phyloP scores from a whole-genome alignment of 2,329 filamentous ascomycete species.

The Thermoascus crustaceus region DNA sequence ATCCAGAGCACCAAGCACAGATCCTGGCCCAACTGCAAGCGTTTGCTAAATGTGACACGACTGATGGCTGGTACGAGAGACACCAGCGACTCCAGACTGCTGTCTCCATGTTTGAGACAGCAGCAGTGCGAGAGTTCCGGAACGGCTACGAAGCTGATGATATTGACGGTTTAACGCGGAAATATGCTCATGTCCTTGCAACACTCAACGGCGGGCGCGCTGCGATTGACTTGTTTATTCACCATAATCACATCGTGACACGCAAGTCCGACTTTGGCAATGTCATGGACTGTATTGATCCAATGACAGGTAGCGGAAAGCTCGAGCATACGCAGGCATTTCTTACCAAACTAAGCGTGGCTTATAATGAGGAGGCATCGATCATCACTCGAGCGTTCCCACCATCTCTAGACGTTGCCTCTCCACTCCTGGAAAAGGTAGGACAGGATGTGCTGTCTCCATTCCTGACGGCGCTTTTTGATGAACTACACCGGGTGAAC shows the following conservation, averaged over 20 bases:
- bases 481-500: slow-evolving; percentile 72
- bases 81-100: slow-evolving; percentile 66
- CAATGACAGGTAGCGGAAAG: slow-evolving; percentile 58
- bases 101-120: slow-evolving; percentile 78
- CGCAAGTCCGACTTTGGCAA: slow-evolving; percentile 64
- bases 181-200: slow-evolving; percentile 79
- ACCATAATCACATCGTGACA: slow-evolving; percentile 77
- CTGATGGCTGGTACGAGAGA: slow-evolving; percentile 62
- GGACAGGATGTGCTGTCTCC: slow-evolving; percentile 75
- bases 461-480: slow-evolving; percentile 76
- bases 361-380: slow-evolving; percentile 72
- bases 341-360: slow-evolving; percentile 64
- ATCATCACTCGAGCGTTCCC: slow-evolving; percentile 80
- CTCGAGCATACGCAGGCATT: slow-evolving; percentile 75
- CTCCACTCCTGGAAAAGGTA: slow-evolving; percentile 71
- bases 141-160: slow-evolving; percentile 85
- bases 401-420: slow-evolving; percentile 59
- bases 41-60: slow-evolving; percentile 75
- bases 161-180: slow-evolving; percentile 77
- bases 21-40: slow-evolving; percentile 73
- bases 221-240: slow-evolving; percentile 75
- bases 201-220: slow-evolving; percentile 71
- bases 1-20: slow-evolving; percentile 82
- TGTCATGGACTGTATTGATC: slow-evolving; percentile 73
- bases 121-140: slow-evolving; percentile 84